Evolutionary conservation across 2,329 filamentous ascomycete species (phyloP).

Genomic region (Fusarium decemcellulare): DNA sequence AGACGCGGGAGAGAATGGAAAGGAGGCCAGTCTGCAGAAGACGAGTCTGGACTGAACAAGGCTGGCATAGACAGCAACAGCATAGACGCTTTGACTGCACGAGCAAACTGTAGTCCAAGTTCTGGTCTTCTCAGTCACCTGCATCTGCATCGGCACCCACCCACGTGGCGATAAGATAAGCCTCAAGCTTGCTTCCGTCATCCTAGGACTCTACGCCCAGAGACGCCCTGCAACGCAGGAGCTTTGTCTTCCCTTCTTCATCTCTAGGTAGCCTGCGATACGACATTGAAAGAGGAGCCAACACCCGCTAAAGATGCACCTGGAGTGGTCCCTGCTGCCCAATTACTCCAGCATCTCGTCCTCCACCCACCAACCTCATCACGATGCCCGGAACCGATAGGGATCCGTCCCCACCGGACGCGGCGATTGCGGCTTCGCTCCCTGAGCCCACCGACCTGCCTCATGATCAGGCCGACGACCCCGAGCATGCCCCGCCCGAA

Average conservation of each 20-base stretch:
- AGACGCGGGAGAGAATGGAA: background rate
- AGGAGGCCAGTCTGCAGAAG: background rate
- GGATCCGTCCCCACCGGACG: conserved; percentile 40
- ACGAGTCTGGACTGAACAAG: too few species aligned
- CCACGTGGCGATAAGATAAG: conserved; percentile 54
- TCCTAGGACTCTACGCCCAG: conserved; percentile 23
- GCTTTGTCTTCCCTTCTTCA: conserved; percentile 9
- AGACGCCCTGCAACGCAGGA: conserved; percentile 25
- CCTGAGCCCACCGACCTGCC: conserved; percentile 29
- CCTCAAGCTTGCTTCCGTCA: conserved; percentile 39
- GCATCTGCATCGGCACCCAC: conserved; percentile 3
- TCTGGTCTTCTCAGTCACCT: too few species aligned
- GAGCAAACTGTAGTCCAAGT: too few species aligned
- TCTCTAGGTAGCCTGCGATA: background rate
- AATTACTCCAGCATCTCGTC: conserved; percentile 18
- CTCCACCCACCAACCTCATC: conserved; percentile 7
- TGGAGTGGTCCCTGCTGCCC: conserved; percentile 32
- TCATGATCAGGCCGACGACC: conserved; percentile 19
- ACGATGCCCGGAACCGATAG: conserved; percentile 46
- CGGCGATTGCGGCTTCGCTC: conserved; percentile 25
- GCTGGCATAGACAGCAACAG: too few species aligned
- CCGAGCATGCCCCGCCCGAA: conserved; percentile 30
- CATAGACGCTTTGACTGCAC: too few species aligned
- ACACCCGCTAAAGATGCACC: conserved; percentile 39
- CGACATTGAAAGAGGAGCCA: conserved; percentile 13